Evolutionary conservation across 176 grass and related monocot genomes (phyloP), one percentile per base, ranked within the genome.

Genomic region (Oryza australiensis): DNA sequence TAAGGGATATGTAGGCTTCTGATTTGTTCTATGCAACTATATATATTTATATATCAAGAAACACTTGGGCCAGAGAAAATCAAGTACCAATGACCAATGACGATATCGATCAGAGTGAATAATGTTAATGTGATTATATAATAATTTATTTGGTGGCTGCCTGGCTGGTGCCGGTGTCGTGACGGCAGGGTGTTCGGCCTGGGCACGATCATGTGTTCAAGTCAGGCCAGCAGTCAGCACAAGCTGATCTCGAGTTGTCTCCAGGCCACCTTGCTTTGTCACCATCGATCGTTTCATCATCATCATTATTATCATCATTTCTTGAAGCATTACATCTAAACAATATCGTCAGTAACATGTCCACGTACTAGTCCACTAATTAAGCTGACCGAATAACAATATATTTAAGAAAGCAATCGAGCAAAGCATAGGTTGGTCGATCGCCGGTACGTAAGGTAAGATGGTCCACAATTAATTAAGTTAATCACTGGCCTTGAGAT

Each of bases 121-220:
- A 7, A 24, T 24, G 55, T 22, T 55, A 55, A 22, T 55, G 14
- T 18, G 10, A 12, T 13, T 13, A 15, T 14, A 45, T 51, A 62
- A 23, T 35, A 35, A 35, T 35, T 35, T 37, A 37, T 29, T 30
- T 60, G 6, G 66, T 49, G 51, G 22, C 7, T 37, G 7, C 35
- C 35, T 37, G 35, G 35, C 14, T 27, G 38, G 23, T 79, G 68
- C 75, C 76, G 59, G 76, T 38, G 84, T 86, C 68, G 59, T 80
- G 59, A 86, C 79, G 76, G 75, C 76, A 86, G 68, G 51, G 68
- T 60, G 55, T 23, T 29, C n/a, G 40, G 64, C 35, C 15, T 41
- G 30, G 42, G 14, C 27, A 18, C 35, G 51, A 14, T 49, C 40
- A 72, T 37, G 12, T 51, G 55, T 66, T 40, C n/a, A 30, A 30